phyloP scores from a whole-genome alignment of 73 alveolate species.

The Paramecium sexaurelia region DNA sequence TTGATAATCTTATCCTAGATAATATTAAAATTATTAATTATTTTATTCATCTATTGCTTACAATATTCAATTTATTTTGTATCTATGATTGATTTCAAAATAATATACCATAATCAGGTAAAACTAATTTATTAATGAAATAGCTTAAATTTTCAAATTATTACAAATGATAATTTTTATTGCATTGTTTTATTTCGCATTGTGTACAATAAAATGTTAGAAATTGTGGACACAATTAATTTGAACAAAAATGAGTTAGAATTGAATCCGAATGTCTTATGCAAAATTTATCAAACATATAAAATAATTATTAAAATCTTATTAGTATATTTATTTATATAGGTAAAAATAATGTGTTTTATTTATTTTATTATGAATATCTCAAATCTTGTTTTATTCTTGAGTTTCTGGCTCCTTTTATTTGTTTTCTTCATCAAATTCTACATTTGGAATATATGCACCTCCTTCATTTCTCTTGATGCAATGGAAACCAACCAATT shows the following conservation, averaged over 20 bases:
- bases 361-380: background rate
- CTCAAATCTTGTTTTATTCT: background rate
- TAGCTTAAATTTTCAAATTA: background rate
- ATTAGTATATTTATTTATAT: constrained; percentile 69
- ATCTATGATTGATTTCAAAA: background rate
- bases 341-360: constrained; percentile 86
- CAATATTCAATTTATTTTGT: background rate
- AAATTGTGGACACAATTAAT: background rate
- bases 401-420: background rate
- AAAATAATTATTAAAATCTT: background rate
- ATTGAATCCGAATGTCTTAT: background rate
- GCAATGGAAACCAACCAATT: constrained; percentile 36
- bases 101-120: background rate
- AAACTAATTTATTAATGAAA: background rate
- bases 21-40: background rate
- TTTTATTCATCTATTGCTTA: background rate
- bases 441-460: background rate
- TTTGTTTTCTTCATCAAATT: background rate
- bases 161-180: background rate
- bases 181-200: background rate
- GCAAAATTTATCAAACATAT: background rate
- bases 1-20: background rate
- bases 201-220: background rate
- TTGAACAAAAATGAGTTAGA: background rate
- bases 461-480: background rate